These are phyloP conservation scores for Westerdykella aurantiaca DNA, from an alignment of 2,329 filamentous ascomycete genomes.

Conservation along the genomic window DNA sequence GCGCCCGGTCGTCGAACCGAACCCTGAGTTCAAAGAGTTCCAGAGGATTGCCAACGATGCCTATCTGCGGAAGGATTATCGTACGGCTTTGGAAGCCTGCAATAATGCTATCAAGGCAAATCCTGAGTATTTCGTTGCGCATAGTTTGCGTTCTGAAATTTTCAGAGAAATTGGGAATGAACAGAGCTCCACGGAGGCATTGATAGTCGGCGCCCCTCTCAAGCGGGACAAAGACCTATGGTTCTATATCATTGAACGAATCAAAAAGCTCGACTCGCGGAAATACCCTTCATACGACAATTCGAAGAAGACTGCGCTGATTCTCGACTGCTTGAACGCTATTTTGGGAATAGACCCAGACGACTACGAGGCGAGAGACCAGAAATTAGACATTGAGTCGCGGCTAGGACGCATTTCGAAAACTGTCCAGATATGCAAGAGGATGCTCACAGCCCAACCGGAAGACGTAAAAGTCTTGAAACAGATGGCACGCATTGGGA, in stretches of 20 bases:
- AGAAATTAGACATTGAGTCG: constrained; percentile 52
- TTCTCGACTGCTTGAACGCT: constrained; percentile 35
- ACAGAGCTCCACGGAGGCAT: constrained; percentile 51
- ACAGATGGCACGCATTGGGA: constrained; percentile 53
- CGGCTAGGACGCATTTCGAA: constrained; percentile 37
- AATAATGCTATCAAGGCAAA: constrained; percentile 42
- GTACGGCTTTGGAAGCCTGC: constrained; percentile 37
- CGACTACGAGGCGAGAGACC: constrained; percentile 50
- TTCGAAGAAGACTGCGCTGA: constrained; percentile 21
- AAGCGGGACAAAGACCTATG: constrained; percentile 53
- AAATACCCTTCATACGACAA: constrained; percentile 26
- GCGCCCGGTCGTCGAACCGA: constrained; percentile 59
- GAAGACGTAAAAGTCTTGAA: constrained; percentile 51
- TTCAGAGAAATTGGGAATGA: constrained; percentile 52
- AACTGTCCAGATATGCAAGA: constrained; percentile 42
- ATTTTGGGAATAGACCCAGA: constrained; percentile 50
- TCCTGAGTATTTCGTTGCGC: constrained; percentile 57
- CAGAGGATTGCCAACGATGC: constrained; percentile 62
- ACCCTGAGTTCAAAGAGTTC: constrained; percentile 64
- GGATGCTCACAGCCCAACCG: constrained; percentile 49
- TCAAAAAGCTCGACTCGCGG: constrained; percentile 41
- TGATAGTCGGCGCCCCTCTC: constrained; percentile 55
- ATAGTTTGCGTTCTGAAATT: constrained; percentile 56
- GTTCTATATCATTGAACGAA: constrained; percentile 52
- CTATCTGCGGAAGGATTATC: constrained; percentile 58